phyloP scores from a whole-genome alignment of 2,329 filamentous ascomycete genomes.

The Akanthomyces dipterigenus region DNA sequence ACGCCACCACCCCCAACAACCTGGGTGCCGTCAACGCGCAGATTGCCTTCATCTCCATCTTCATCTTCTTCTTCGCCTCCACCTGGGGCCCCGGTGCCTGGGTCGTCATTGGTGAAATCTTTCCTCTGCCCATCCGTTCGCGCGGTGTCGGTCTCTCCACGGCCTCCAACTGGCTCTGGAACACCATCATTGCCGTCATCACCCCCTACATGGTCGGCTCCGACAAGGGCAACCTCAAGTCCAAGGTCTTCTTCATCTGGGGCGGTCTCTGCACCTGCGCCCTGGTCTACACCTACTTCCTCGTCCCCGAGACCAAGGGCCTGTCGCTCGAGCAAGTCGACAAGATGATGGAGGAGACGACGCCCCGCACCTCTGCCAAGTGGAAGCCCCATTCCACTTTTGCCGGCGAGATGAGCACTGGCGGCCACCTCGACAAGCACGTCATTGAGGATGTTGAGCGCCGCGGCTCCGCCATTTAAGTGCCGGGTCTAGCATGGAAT shows the following conservation, averaged over 20 bases:
- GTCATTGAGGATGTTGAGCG: slow-evolving; percentile 24
- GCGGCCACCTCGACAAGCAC: slow-evolving; percentile 25
- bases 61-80: slow-evolving; percentile 86
- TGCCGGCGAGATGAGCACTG: slow-evolving; percentile 42
- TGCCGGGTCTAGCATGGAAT: neutral
- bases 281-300: slow-evolving; percentile 63
- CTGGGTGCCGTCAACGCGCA: slow-evolving; percentile 56
- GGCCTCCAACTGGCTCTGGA: slow-evolving; percentile 89
- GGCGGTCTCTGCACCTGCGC: slow-evolving; percentile 56
- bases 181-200: slow-evolving; percentile 65
- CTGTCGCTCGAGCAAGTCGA: slow-evolving; percentile 74
- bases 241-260: slow-evolving; percentile 72
- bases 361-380: slow-evolving; percentile 65
- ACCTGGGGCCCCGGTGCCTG: slow-evolving; percentile 82
- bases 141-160: slow-evolving; percentile 83
- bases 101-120: slow-evolving; percentile 85
- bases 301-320: slow-evolving; percentile 69
- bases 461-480: slow-evolving; percentile 26
- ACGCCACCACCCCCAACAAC: slow-evolving; percentile 41
- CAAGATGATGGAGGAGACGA: slow-evolving; percentile 84
- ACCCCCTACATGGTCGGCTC: slow-evolving; percentile 63
- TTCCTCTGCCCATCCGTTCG: slow-evolving; percentile 80
- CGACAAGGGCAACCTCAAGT: slow-evolving; percentile 57
- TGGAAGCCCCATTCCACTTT: slow-evolving; percentile 71
- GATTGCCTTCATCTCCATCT: slow-evolving; percentile 85